Base-by-base conservation (phyloP, 2,329 filamentous ascomycete species). In the Aureobasidium musti region DNA sequence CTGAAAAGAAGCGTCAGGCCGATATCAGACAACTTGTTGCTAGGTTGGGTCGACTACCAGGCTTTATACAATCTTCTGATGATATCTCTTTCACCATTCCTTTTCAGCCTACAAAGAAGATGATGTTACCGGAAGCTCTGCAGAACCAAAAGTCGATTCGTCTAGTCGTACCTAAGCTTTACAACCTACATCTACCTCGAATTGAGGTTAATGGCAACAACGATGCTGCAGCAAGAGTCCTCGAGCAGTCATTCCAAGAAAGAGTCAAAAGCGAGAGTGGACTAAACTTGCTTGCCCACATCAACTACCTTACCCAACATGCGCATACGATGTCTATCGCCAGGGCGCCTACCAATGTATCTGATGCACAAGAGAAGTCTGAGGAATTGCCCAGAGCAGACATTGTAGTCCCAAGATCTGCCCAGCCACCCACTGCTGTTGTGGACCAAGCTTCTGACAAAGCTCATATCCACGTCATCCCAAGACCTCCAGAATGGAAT, bases 401-500 rank as follows among this genome's bases (percentile, higher is more conserved):
- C 1, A 45, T 35, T 5, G 19, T 53, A 10, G 49, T 53, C 30
- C 45, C 54, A 11, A 28, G 35, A 37, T 35, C 45, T 45, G 26
- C 54, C 13, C 45, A 43, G 5, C 5, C 33, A 11, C 26, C 56
- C 21, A 17, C n/a, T 65, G 19, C 69, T 28, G 61, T 68, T n/a
- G 61, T 45, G 41, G 19, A 65, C n/a, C 45, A 68, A 43, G 61
- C 71, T 19, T 37, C 57, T 53, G 87, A 86, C 33, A 85, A 83
- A 66, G 82, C 83, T 39, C 91, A 94, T 72, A 79, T 95, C 57
- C 84, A 89, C 68, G 79, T 90, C 67, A 91, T 95, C 63, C 85
- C 89, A 13, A 83, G 91, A 8, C 91, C 91, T 11, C 89, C 90
- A 0, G 91, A 96, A 76, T 96, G 91, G 91, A 77, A 77, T 33